Base-by-base conservation (phyloP, 805 yeast species). In the Teunomyces lycoperdinae region DNA sequence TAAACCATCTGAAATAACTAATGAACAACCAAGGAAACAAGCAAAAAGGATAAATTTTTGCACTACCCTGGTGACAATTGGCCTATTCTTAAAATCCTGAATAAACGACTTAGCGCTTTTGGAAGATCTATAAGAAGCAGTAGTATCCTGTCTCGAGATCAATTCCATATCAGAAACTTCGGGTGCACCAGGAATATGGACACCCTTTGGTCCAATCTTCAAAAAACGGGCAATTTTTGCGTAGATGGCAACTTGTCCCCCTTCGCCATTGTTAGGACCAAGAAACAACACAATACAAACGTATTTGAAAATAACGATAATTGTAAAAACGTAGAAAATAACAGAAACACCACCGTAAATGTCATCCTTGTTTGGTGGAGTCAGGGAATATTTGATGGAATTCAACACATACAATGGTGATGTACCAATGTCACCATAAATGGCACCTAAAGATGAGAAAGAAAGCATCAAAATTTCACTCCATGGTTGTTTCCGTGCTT, bases 211-310 rank as follows among this genome's bases (percentile, higher is more conserved):
- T 10, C 78, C 80, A 43, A 78, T 64, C 33, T 70, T 71, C 51
- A 80, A 61, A 32, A 66, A 64, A 35, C 81, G 66, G 4, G 84
- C 81, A 30, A 80, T 71, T 56, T 79, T 79, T 17, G 84, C 78
- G 53, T 80, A 81, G 38, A 81, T 74, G n/a, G 86, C 85, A 30
- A 81, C 75, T 50, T 79, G 84, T 1, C 86, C 85, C 51, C 86
- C 85, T 58, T 81, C 84, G 41, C 82, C 83, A 41, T 78, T 72
- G 58, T 80, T 79, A 8, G 83, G 80, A 10, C 84, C 86, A 40
- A 70, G 57, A 14, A 57, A 53, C 42, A 80, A 65, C 8, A 80
- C 84, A 43, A 81, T 61, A 35, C 73, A 56, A 11, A 76, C 65
- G 54, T 81, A 81, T 56, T 81, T 81, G 57, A 73, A 41, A 41